A percentile compares a stretch with the other conserved stretches of the same genome.
These are phyloP conservation scores for Casaregolazyma lundiana DNA, from an alignment of 1,139 yeast species.

Conservation along the genomic window DNA sequence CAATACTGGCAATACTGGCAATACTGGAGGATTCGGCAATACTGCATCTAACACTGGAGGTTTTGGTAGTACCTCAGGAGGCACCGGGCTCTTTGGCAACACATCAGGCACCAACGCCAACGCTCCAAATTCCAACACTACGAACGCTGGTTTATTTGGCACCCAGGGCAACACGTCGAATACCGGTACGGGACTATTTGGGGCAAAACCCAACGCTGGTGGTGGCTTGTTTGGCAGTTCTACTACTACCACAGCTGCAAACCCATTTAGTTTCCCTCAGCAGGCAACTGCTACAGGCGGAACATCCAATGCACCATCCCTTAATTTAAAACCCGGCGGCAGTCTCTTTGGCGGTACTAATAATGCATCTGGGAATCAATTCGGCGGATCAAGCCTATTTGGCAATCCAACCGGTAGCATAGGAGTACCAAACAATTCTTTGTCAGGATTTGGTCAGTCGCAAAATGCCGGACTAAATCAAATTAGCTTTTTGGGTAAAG, in stretches of 20 bases:
- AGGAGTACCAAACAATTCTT: background rate
- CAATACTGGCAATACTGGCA: slow-evolving; percentile 12
- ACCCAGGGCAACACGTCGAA: slow-evolving; percentile 15
- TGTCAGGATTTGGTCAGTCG: slow-evolving; percentile 6
- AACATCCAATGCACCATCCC: background rate
- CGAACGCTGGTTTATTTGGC: slow-evolving; percentile 10
- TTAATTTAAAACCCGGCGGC: slow-evolving; percentile 17
- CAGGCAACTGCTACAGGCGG: background rate
- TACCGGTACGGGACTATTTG: slow-evolving; percentile 17
- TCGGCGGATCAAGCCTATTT: slow-evolving; percentile 2
- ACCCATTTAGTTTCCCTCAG: slow-evolving; percentile 5
- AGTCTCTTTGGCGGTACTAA: slow-evolving; percentile 28
- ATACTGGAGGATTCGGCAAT: slow-evolving; percentile 15
- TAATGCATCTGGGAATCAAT: background rate
- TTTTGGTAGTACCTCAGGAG: no score
- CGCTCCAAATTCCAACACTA: slow-evolving; percentile 1
- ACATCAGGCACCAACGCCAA: slow-evolving; percentile 1
- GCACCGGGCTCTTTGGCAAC: no score
- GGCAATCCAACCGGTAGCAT: background rate
- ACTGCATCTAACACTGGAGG: no score
- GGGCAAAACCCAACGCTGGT: slow-evolving; percentile 10
- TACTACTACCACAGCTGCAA: slow-evolving; percentile 23
- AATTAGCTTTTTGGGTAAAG: slow-evolving; percentile 3
- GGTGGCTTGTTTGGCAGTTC: slow-evolving; percentile 33
- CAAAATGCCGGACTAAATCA: background rate